Percentiles rank a stretch among this genome's conserved stretches.
These are phyloP conservation scores for Mycosarcoma maydis DNA, from an alignment of 1,284 basidiomycete genomes.

Conservation along the genomic window DNA sequence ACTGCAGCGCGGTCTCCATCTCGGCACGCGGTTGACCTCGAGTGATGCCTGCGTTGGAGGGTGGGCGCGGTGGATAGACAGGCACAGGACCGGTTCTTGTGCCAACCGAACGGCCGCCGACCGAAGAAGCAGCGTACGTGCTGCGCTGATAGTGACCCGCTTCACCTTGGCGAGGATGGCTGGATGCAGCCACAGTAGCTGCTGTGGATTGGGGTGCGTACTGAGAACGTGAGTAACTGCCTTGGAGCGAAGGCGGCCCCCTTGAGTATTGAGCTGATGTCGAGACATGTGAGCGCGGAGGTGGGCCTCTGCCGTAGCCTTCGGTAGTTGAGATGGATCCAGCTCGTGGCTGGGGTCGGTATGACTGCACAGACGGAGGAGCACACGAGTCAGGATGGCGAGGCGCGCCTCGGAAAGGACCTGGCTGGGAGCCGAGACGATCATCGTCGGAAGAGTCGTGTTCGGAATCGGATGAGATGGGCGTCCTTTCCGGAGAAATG, in stretches of 20 bases:
- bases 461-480: conserved; percentile 37
- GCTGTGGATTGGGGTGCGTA: conserved; percentile 32
- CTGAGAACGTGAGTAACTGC: conserved; percentile 27
- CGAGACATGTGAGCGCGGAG: conserved; percentile 29
- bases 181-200: conserved; percentile 32
- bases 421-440: conserved; percentile 29
- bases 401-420: conserved; percentile 16
- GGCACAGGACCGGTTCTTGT: conserved; percentile 17
- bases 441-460: conserved; percentile 28
- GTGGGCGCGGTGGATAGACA: conserved; percentile 27
- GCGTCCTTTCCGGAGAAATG: conserved; percentile 25
- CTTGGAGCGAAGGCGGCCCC: conserved; percentile 27
- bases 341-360: conserved; percentile 32
- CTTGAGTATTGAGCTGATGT: conserved; percentile 18
- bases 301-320: conserved; percentile 21
- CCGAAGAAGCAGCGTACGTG: conserved; percentile 52
- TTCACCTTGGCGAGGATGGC: conserved; percentile 31
- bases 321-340: conserved; percentile 35
- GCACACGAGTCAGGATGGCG: conserved; percentile 19
- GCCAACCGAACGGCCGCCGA: conserved; percentile 51
- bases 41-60: conserved; percentile 34
- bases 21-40: conserved; percentile 35
- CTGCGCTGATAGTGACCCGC: conserved; percentile 34
- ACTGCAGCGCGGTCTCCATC: conserved; percentile 72
- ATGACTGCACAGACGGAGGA: conserved; percentile 25